Conservation (phyloP, 2,329 filamentous ascomycete genomes). For the Aspergillus ibericus region DNA sequence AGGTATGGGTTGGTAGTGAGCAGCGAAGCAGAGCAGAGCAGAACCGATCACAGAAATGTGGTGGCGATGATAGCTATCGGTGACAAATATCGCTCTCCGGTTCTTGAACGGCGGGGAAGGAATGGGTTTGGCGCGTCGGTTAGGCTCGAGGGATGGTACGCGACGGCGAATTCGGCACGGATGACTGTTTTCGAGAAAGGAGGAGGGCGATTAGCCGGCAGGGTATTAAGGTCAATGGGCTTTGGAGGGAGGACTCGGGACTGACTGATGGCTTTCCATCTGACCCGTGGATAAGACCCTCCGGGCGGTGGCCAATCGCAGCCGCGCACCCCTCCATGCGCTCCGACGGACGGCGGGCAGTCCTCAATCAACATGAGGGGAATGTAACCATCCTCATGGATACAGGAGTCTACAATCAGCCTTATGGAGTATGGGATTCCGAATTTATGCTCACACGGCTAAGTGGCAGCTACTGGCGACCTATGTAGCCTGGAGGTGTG, state of each 20-base stretch:
- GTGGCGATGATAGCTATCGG: conserved; percentile 23
- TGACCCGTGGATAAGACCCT: conserved; percentile 23
- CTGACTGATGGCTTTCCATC: neutral
- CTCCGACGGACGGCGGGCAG: conserved; percentile 32
- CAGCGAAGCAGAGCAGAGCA: neutral
- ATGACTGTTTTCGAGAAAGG: conserved; percentile 1
- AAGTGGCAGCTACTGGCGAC: too few species aligned
- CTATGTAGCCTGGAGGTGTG: too few species aligned
- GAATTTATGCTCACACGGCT: too few species aligned
- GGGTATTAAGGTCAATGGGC: neutral
- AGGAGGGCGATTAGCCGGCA: conserved; percentile 1
- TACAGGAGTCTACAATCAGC: too few species aligned
- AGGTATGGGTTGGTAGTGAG: neutral
- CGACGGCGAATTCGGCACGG: conserved; percentile 11
- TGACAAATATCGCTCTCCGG: conserved; percentile 14
- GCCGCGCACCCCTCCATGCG: conserved; percentile 38
- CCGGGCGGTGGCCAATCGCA: conserved; percentile 34
- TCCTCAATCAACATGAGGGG: neutral
- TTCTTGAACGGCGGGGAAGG: conserved; percentile 2
- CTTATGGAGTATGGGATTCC: too few species aligned
- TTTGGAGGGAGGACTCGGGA: neutral
- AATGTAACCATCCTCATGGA: neutral
- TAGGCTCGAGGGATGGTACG: conserved; percentile 8
- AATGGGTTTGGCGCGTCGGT: conserved; percentile 1
- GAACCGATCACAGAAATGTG: conserved; percentile 13